Evolutionary conservation across 2,329 filamentous ascomycete species (phyloP), one percentile per base, ranked within the genome.

Genomic region (Aureobasidium sp.): DNA sequence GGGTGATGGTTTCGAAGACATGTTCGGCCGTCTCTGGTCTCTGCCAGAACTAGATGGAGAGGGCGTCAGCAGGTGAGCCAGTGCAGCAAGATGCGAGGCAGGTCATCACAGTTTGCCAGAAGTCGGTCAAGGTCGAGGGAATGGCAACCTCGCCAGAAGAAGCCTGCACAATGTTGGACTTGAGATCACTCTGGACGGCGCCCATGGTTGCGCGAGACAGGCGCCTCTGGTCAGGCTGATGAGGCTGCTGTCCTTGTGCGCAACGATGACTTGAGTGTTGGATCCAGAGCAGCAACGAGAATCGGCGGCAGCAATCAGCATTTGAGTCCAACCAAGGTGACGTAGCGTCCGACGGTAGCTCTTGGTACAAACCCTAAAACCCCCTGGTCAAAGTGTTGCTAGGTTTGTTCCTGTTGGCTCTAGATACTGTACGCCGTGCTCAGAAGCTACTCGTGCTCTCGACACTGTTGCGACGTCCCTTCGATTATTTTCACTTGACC

Each of bases 11-110:
- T 66, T 89, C 95, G 75, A 97, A 97, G 64, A 98, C 84, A 75
- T 98, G 93, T 67, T 97, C 93, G 49, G 88, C 83, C 12, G 90
- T 90, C 70, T 97, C 93, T 58, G 93, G 93, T 38, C 98, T 83
- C 70, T 95, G 88, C 90, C 91, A 97, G 74, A 97, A 97, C 87
- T 96, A 58, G 34, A 21, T 19, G 4, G 22, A 11, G 6, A 1
- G 12, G 10, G 40, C 12, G 50, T 53, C 38, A 53, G 50, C 29
- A 45, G 16, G 5, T 1, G 8, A 3, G 14, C 14, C 16, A 4
- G 6, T 10, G n/a, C 16, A 14, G 19, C 6, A 17, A 6, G 19
- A 21, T 6, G 19, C 11, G 17, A n/a, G 12, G 40, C 17, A 21
- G 16, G 40, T 6, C 24, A 29, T 17, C 40, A 58, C 57, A 10